These are phyloP conservation scores for Phytophthora sansomeana DNA, from an alignment of 352 stramenopile species.

Conservation along the genomic window DNA sequence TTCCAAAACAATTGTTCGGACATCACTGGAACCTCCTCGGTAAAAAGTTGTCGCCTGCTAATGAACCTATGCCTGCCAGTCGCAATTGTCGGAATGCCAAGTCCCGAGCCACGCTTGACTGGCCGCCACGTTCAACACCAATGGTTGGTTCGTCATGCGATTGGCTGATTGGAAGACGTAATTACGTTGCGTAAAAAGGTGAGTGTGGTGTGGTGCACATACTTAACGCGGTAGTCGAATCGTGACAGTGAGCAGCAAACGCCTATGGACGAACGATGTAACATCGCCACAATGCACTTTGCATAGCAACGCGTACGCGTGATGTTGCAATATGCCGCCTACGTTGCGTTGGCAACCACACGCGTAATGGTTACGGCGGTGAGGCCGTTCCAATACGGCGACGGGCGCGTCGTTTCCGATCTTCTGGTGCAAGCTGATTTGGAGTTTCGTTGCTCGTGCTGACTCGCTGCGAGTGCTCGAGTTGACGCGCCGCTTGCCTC, in stretches of 20 bases:
- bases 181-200: slow-evolving; percentile 31
- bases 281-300: neutral
- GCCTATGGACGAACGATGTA: too few relatives aligned
- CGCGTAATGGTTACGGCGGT: slow-evolving; percentile 3
- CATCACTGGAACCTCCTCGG: slow-evolving; percentile 76
- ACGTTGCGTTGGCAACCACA: neutral
- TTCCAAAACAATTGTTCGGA: slow-evolving; percentile 87
- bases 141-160: slow-evolving; percentile 14
- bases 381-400: slow-evolving; percentile 18
- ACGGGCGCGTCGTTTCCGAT: slow-evolving; percentile 22
- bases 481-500: neutral
- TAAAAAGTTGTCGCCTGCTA: neutral
- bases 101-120: neutral
- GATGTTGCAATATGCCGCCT: too few relatives aligned
- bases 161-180: slow-evolving; percentile 29
- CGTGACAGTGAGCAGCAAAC: neutral
- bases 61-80: slow-evolving; percentile 8
- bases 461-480: neutral
- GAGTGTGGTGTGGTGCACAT: slow-evolving; percentile 15
- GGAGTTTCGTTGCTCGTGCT: slow-evolving; percentile 23
- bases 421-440: slow-evolving; percentile 36
- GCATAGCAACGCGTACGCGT: too few relatives aligned
- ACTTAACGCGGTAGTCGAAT: neutral
- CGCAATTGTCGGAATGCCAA: slow-evolving; percentile 35
- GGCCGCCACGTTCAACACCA: slow-evolving; percentile 29